These are phyloP conservation scores for Plantago lanceolata DNA, from an alignment of 305 asterid species.

Conservation along the genomic window DNA sequence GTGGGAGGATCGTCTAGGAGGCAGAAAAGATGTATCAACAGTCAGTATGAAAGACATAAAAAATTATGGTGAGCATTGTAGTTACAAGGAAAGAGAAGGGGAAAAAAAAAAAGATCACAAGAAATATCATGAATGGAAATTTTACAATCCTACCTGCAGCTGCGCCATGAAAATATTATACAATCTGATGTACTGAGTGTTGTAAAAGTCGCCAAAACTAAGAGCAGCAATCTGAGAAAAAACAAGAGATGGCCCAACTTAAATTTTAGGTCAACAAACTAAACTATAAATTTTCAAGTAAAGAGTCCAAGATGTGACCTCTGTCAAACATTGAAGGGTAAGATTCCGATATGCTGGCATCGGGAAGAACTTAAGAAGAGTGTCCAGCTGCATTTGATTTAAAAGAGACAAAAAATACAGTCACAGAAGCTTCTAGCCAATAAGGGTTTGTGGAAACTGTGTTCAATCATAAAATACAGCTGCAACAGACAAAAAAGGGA, in stretches of 20 bases:
- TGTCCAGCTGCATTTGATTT: slow-evolving; percentile 66
- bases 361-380: slow-evolving; percentile 66
- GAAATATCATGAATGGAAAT: background rate
- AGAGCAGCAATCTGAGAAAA: slow-evolving; percentile 92
- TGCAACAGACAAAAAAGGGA: slow-evolving; percentile 25
- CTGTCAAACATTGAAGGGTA: slow-evolving; percentile 85
- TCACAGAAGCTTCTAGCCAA: too few relatives aligned
- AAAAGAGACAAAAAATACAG: slow-evolving; percentile 27
- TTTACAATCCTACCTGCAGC: slow-evolving; percentile 59
- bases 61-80: slow-evolving; percentile 7
- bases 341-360: slow-evolving; percentile 86
- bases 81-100: slow-evolving; percentile 21
- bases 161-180: slow-evolving; percentile 77
- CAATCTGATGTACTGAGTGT: slow-evolving; percentile 72
- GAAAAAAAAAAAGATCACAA: slow-evolving; percentile 10
- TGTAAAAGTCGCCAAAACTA: slow-evolving; percentile 80
- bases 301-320: slow-evolving; percentile 43
- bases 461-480: slow-evolving; percentile 20
- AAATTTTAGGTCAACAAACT: slow-evolving; percentile 2
- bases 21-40: slow-evolving; percentile 15
- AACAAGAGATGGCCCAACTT: slow-evolving; percentile 13
- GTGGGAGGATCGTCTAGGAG: slow-evolving; percentile 61
- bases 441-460: slow-evolving; percentile 7
- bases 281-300: slow-evolving; percentile 8
- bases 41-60: slow-evolving; percentile 1